phyloP scores from a whole-genome alignment of 1,284 basidiomycete genomes.

The Microbotryum silenes-acaulis region DNA sequence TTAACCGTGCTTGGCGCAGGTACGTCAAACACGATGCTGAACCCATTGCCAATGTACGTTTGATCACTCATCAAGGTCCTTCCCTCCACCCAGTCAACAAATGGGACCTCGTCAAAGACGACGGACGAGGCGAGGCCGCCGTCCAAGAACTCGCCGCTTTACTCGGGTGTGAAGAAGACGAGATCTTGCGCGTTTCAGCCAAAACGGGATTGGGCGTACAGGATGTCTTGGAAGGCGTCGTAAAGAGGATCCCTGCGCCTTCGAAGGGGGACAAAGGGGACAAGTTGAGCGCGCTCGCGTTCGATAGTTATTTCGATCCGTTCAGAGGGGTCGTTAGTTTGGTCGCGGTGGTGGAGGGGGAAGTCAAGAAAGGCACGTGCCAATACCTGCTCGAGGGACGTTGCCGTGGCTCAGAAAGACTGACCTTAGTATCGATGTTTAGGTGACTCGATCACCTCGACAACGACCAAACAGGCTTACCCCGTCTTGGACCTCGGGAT shows the following conservation, averaged over 20 bases:
- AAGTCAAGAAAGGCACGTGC: constrained; percentile 47
- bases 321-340: constrained; percentile 95
- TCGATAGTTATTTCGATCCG: constrained; percentile 87
- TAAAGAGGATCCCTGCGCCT: constrained; percentile 75
- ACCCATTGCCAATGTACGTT: constrained; percentile 44
- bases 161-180: constrained; percentile 61
- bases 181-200: constrained; percentile 72
- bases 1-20: constrained; percentile 82
- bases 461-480: constrained; percentile 80
- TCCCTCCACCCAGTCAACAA: constrained; percentile 54
- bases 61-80: constrained; percentile 61
- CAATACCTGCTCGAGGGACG: not conserved
- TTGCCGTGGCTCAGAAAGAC: too few relatives aligned
- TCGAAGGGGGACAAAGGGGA: constrained; percentile 40
- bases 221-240: constrained; percentile 65
- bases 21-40: constrained; percentile 40
- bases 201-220: constrained; percentile 82
- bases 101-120: constrained; percentile 32
- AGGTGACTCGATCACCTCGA: constrained; percentile 85
- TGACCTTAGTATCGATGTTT: not conserved
- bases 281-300: constrained; percentile 62
- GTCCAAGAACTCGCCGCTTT: constrained; percentile 66
- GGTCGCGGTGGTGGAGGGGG: constrained; percentile 60
- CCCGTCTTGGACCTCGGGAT: constrained; percentile 88
- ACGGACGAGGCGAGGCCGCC: constrained; percentile 24